Percentiles rank a stretch among this genome's conserved stretches.
phyloP scores from a whole-genome alignment of 768 basidiomycete genomes.

The Macrolepiota dolichaula region DNA sequence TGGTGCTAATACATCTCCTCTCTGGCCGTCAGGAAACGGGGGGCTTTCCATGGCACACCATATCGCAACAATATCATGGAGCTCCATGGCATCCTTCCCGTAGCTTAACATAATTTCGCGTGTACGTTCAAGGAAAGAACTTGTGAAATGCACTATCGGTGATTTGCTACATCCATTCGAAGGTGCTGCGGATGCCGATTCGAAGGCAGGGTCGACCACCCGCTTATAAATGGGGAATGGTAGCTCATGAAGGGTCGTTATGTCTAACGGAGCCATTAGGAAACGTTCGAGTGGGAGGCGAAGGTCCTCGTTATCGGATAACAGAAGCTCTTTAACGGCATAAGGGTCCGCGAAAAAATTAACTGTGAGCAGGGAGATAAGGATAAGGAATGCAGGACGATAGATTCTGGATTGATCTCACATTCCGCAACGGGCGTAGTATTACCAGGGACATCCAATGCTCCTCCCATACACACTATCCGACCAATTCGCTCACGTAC shows the following conservation, averaged over 20 bases:
- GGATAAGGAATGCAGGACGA: neutral
- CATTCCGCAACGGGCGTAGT: conserved; percentile 82
- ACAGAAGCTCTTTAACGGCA: conserved; percentile 70
- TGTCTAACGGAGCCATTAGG: conserved; percentile 73
- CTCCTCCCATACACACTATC: conserved; percentile 92
- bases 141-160: conserved; percentile 73
- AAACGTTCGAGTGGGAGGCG: conserved; percentile 65
- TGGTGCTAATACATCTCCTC: conserved; percentile 21
- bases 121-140: conserved; percentile 71
- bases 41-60: conserved; percentile 84
- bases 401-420: conserved; percentile 31
- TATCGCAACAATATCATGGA: conserved; percentile 87
- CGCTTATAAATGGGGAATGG: conserved; percentile 62
- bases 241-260: conserved; percentile 78
- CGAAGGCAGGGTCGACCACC: conserved; percentile 61
- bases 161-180: conserved; percentile 47
- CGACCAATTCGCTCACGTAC: conserved; percentile 61
- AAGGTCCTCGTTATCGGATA: conserved; percentile 31
- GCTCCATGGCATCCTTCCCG: conserved; percentile 83
- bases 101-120: conserved; percentile 75
- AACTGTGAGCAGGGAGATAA: conserved; percentile 42
- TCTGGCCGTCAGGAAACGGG: conserved; percentile 31
- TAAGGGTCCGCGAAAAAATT: conserved; percentile 88
- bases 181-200: conserved; percentile 39
- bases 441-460: conserved; percentile 89